Conservation (phyloP, 352 stramenopile genomes). For the Phytopythium oedochilum region DNA sequence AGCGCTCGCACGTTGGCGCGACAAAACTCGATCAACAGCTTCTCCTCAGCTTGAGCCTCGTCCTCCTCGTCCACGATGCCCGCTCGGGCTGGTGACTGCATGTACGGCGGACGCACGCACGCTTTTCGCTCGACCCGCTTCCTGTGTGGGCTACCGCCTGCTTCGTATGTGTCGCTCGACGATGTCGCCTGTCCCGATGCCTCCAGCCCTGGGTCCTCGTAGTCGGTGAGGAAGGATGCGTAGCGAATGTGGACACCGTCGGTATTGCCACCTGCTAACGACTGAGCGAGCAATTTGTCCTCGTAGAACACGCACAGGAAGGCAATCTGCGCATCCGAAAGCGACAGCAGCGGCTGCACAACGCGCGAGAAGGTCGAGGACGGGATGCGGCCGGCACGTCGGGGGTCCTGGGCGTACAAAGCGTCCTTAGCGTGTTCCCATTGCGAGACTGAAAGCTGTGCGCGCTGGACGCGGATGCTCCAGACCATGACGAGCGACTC, state of each 20-base stretch:
- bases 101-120: constrained; percentile 8
- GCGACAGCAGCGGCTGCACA: constrained; percentile 33
- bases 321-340: constrained; percentile 59
- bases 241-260: constrained; percentile 66
- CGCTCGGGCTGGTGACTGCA: neutral
- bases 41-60: constrained; percentile 19
- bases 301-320: constrained; percentile 82
- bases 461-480: constrained; percentile 55
- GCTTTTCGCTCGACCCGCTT: constrained; percentile 19
- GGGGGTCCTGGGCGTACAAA: constrained; percentile 36
- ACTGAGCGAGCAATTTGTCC: constrained; percentile 48
- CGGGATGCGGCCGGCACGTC: constrained; percentile 47
- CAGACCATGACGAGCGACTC: constrained; percentile 72
- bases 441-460: constrained; percentile 25
- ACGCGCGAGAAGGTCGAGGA: constrained; percentile 38
- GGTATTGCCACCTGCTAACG: constrained; percentile 1
- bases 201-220: constrained; percentile 60
- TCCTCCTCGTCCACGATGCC: neutral
- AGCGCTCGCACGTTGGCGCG: constrained; percentile 29
- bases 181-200: neutral
- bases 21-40: constrained; percentile 42
- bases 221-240: constrained; percentile 67
- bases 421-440: constrained; percentile 54
- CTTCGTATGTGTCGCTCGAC: neutral
- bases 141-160: neutral